Evolutionary conservation across 768 basidiomycete genomes (phyloP).

Genomic region (Suillus clintonianus): DNA sequence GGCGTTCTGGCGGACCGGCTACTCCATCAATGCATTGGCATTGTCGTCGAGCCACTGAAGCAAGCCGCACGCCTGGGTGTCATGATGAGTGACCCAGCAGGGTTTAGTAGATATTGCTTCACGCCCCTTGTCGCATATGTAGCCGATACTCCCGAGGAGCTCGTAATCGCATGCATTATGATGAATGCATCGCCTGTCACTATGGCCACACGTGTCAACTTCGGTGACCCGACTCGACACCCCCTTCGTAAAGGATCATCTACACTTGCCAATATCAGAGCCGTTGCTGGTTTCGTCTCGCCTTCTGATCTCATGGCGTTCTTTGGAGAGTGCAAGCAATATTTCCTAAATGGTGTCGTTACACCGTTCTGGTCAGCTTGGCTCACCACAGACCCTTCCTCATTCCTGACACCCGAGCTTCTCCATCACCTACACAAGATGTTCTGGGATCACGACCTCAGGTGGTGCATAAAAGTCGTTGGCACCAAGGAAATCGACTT

Average conservation of each 20-base stretch:
- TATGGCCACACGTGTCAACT: slow-evolving; percentile 27
- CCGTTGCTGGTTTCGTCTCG: neutral
- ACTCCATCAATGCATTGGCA: slow-evolving; percentile 19
- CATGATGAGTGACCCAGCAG: slow-evolving; percentile 23
- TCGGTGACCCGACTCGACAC: slow-evolving; percentile 33
- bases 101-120: slow-evolving; percentile 12
- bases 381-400: slow-evolving; percentile 32
- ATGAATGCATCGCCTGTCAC: slow-evolving; percentile 34
- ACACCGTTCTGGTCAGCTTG: slow-evolving; percentile 39
- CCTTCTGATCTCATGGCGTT: slow-evolving; percentile 5
- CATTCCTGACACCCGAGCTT: slow-evolving; percentile 37
- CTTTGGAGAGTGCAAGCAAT: neutral
- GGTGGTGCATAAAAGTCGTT: slow-evolving; percentile 39
- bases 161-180: neutral
- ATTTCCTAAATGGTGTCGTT: slow-evolving; percentile 9
- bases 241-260: slow-evolving; percentile 18
- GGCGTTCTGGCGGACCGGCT: slow-evolving; percentile 18
- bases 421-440: slow-evolving; percentile 42
- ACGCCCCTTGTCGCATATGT: slow-evolving; percentile 31
- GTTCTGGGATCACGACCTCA: slow-evolving; percentile 41
- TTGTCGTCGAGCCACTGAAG: slow-evolving; percentile 17
- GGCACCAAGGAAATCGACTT: slow-evolving; percentile 36
- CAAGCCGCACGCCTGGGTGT: slow-evolving; percentile 16
- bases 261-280: slow-evolving; percentile 22
- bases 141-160: slow-evolving; percentile 10